phyloP scores from a whole-genome alignment of 495 filamentous ascomycete species.

The Hyaloscypha finlandica region DNA sequence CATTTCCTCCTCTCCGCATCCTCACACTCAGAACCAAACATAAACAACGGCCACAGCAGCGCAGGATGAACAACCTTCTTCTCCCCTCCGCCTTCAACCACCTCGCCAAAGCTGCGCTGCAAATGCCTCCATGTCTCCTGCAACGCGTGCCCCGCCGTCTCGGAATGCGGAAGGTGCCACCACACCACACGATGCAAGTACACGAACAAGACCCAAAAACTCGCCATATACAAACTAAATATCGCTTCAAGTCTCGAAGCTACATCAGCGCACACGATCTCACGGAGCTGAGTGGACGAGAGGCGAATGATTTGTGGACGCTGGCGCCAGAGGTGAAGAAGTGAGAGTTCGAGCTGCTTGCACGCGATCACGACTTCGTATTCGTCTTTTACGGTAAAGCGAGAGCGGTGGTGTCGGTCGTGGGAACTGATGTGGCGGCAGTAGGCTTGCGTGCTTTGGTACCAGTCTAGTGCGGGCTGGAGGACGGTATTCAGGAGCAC shows the following conservation, averaged over 20 bases:
- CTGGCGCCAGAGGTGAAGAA: conserved; percentile 14
- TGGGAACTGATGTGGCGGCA: conserved; percentile 16
- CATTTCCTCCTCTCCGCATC: conserved; percentile 8
- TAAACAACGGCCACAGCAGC: conserved; percentile 16
- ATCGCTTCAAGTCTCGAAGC: conserved; percentile 14
- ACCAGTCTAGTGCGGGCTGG: conserved; percentile 14
- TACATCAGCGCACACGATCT: conserved; percentile 15
- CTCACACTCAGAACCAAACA: conserved; percentile 10
- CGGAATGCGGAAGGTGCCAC: conserved; percentile 17
- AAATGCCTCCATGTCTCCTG: conserved; percentile 12
- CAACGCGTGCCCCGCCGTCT: background rate
- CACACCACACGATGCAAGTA: conserved; percentile 24
- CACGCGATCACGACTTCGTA: conserved; percentile 18
- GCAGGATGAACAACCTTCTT: conserved; percentile 15
- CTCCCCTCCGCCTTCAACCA: background rate
- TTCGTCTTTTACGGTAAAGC: conserved; percentile 20
- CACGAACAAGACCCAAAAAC: conserved; percentile 19
- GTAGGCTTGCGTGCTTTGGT: conserved; percentile 10
- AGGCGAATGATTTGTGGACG: conserved; percentile 18
- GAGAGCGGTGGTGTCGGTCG: conserved; percentile 17
- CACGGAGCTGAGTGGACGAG: conserved; percentile 5
- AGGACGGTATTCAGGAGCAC: conserved; percentile 15
- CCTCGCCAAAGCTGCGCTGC: conserved; percentile 12
- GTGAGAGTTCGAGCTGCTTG: conserved; percentile 15
- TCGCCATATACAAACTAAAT: conserved; percentile 21